phyloP scores from a whole-genome alignment of 345 rosid species.

The Arabidopsis thaliana region TAIR10.1 NC_003074.8:17862501-17863000 shows the following conservation, averaged over 20 bases:
- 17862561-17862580: not conserved
- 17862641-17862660: constrained; percentile 17
- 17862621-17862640: constrained; percentile 22
- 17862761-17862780: not conserved
- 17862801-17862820: not conserved
- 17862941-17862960: too few species aligned
- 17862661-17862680: constrained; percentile 22
- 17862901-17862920: too few species aligned
- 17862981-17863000: too few species aligned
- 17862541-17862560: not conserved
- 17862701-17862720: not conserved
- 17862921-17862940: too few species aligned
- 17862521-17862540: constrained; percentile 5
- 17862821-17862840: not conserved
- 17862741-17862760: not conserved
- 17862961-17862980: too few species aligned
- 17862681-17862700: not conserved
- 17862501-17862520: constrained; percentile 15
- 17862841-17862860: not conserved
- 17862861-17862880: constrained; percentile 2
- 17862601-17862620: constrained; percentile 23
- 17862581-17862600: constrained; percentile 10
- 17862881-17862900: not conserved
- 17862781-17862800: constrained; percentile 2
- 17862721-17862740: not conserved